These are phyloP conservation scores for Peronospora destructor DNA, from an alignment of 352 stramenopile genomes.

Conservation along the genomic window DNA sequence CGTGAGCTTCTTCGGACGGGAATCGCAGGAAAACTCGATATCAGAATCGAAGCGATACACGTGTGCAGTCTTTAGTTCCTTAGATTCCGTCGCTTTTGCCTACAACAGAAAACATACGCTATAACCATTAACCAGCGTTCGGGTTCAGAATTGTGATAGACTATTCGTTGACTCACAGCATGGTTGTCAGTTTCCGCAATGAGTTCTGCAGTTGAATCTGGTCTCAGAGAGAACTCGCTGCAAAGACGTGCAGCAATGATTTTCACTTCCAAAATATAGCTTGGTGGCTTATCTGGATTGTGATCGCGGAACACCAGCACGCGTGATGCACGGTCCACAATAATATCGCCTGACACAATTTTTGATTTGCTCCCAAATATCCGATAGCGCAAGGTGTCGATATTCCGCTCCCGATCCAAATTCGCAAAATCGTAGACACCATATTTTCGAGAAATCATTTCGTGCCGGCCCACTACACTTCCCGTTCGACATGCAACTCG, in stretches of 20 bases:
- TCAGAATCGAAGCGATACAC: slow-evolving; percentile 83
- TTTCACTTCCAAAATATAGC: slow-evolving; percentile 79
- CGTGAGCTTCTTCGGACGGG: slow-evolving; percentile 57
- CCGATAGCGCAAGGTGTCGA: slow-evolving; percentile 62
- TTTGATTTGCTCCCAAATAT: slow-evolving; percentile 64
- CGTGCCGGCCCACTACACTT: slow-evolving; percentile 35
- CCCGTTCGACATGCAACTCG: slow-evolving; percentile 66
- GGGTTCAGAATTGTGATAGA: not conserved
- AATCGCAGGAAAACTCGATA: slow-evolving; percentile 57
- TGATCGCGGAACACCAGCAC: slow-evolving; percentile 76
- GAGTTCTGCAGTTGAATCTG: slow-evolving; percentile 54
- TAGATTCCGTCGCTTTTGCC: slow-evolving; percentile 48
- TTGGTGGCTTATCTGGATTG: slow-evolving; percentile 41
- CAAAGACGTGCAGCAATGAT: slow-evolving; percentile 67
- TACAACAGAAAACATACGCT: slow-evolving; percentile 7
- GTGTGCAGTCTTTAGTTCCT: slow-evolving; percentile 67
- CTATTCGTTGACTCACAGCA: slow-evolving; percentile 23
- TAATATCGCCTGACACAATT: slow-evolving; percentile 66
- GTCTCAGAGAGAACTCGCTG: slow-evolving; percentile 53
- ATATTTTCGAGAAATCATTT: slow-evolving; percentile 49
- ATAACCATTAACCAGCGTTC: not conserved
- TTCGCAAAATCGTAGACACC: slow-evolving; percentile 84
- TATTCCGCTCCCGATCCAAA: slow-evolving; percentile 65
- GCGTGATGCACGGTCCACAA: slow-evolving; percentile 69
- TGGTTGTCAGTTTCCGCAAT: slow-evolving; percentile 63